Percentiles rank a stretch among this genome's conserved stretches.
Evolutionary conservation across 2,329 filamentous ascomycete species (phyloP).

Genomic region (Cercospora zeae-maydis): DNA sequence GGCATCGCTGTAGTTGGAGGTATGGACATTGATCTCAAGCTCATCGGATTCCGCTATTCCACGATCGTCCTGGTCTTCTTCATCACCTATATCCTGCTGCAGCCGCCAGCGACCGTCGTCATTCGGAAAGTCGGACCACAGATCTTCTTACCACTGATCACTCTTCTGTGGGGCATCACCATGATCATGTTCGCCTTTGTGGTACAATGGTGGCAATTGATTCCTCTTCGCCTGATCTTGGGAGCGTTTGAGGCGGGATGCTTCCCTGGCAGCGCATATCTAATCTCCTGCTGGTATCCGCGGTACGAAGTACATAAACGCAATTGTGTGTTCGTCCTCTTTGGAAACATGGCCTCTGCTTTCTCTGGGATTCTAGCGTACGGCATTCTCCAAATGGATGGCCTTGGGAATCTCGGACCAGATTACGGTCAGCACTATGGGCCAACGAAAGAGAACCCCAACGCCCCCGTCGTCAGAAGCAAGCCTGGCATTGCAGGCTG

Average conservation of each 20-base stretch:
- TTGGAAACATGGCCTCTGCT: slow-evolving; percentile 48
- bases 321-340: slow-evolving; percentile 48
- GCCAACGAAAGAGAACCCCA: slow-evolving; percentile 31
- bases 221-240: slow-evolving; percentile 56
- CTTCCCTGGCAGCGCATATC: slow-evolving; percentile 61
- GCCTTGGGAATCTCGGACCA: slow-evolving; percentile 41
- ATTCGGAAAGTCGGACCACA: slow-evolving; percentile 60
- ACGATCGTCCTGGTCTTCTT: slow-evolving; percentile 68
- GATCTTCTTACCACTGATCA: slow-evolving; percentile 36
- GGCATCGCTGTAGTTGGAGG: slow-evolving; percentile 38
- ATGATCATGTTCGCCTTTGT: slow-evolving; percentile 66
- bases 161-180: slow-evolving; percentile 56
- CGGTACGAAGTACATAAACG: slow-evolving; percentile 40
- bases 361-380: slow-evolving; percentile 46
- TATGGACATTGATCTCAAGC: slow-evolving; percentile 35
- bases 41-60: slow-evolving; percentile 33
- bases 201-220: slow-evolving; percentile 50
- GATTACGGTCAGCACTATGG: slow-evolving; percentile 36
- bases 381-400: slow-evolving; percentile 43
- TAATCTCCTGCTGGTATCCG: slow-evolving; percentile 60
- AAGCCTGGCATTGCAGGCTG: slow-evolving; percentile 43
- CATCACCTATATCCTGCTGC: slow-evolving; percentile 67
- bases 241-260: slow-evolving; percentile 57
- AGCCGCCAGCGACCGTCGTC: slow-evolving; percentile 67
- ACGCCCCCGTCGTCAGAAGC: slow-evolving; percentile 21